Conservation (phyloP, 2,329 filamentous ascomycete species). For the Trichoderma citrinoviride region DNA sequence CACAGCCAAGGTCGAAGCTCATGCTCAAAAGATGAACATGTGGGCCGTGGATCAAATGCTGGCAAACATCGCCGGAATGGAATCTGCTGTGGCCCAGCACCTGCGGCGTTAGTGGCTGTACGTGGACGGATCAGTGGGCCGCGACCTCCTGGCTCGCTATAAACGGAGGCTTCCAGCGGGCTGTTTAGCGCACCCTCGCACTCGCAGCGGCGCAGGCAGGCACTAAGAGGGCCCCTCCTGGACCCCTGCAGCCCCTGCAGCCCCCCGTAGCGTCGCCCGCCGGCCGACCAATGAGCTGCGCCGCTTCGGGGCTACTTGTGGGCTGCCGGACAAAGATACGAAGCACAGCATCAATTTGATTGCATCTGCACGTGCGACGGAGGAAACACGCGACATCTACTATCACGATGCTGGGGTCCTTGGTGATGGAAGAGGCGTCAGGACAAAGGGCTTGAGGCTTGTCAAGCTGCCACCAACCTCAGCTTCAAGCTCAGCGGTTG, state of each 20-base stretch:
- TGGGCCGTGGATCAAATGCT: not conserved
- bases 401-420: not conserved
- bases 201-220: not conserved
- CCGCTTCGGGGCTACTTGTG: not conserved
- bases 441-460: no score
- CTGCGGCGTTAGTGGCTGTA: slow-evolving; percentile 7
- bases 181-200: not conserved
- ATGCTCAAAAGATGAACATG: not conserved
- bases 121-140: not conserved
- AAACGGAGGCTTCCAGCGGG: not conserved
- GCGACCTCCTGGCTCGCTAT: not conserved
- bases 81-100: not conserved
- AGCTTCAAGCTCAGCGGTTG: no score
- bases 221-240: not conserved
- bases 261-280: not conserved
- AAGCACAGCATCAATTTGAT: not conserved
- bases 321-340: not conserved
- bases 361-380: no score
- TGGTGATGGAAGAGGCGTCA: no score
- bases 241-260: slow-evolving; percentile 16
- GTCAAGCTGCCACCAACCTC: no score
- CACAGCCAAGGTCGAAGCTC: not conserved
- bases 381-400: not conserved
- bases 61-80: no score
- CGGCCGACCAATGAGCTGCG: not conserved